These are phyloP conservation scores for Ascoidea tarda DNA, from an alignment of 805 yeast genomes.

Conservation along the genomic window DNA sequence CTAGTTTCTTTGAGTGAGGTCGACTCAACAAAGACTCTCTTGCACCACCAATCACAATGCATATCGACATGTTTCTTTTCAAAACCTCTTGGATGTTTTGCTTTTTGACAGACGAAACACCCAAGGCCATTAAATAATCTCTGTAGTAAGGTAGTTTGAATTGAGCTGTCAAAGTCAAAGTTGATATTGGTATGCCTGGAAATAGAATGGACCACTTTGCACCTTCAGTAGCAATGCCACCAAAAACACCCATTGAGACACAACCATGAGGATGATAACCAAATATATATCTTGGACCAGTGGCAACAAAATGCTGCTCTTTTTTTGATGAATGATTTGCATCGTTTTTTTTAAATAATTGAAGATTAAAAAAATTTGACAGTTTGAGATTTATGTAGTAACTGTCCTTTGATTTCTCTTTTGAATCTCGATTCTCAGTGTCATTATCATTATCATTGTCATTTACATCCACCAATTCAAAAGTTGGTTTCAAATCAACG, in stretches of 20 bases:
- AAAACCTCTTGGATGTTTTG: constrained; percentile 55
- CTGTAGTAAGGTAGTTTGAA: constrained; percentile 76
- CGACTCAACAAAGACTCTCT: constrained; percentile 66
- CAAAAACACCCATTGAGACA: constrained; percentile 82
- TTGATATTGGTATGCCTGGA: constrained; percentile 73
- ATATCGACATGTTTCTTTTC: constrained; percentile 50
- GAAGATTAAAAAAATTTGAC: no score
- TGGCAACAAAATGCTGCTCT: constrained; percentile 7
- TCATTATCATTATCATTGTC: constrained; percentile 8
- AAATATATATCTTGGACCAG: constrained; percentile 72
- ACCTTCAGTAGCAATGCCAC: constrained; percentile 73
- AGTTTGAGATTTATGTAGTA: no score
- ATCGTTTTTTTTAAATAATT: no score
- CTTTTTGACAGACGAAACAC: constrained; percentile 74
- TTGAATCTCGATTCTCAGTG: not conserved
- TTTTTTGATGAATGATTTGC: not conserved
- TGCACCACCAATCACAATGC: constrained; percentile 94
- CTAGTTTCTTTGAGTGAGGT: constrained; percentile 47
- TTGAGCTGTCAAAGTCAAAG: constrained; percentile 72
- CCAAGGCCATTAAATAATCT: constrained; percentile 70
- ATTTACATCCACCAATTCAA: constrained; percentile 21
- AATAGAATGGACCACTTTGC: constrained; percentile 51
- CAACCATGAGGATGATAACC: constrained; percentile 97
- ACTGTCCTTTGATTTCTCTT: not conserved
- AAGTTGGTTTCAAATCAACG: constrained; percentile 60